Evolutionary conservation across 2,329 filamentous ascomycete genomes (phyloP), one percentile per base, ranked within the genome.

Genomic region (Fusarium austroafricanum): DNA sequence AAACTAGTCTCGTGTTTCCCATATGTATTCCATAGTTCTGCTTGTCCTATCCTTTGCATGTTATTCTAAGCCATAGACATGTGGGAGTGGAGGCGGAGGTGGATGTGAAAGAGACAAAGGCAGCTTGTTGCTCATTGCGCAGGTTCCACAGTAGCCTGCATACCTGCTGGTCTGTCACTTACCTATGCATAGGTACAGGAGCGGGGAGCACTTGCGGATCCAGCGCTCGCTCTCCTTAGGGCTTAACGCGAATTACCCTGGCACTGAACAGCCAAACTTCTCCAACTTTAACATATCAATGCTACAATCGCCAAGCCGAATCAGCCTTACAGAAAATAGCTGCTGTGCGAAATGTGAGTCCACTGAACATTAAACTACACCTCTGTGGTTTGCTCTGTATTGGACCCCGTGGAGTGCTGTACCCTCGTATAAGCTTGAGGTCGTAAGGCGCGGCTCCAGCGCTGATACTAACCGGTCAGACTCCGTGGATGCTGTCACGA

Each of bases 101-200:
- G 66, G 59, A 60, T 61, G 40, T 33, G 55, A 58, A 35, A 23
- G 21, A 29, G 35, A 55, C 53, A 65, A 52, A 51, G n/a, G 51
- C 52, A 52, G 54, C 65, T 61, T 65, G 63, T 57, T 58, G 31
- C 31, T 50, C 29, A 43, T 49, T 51, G 53, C 45, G 55, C 33
- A 37, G 39, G 52, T 51, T 45, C 20, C 51, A 44, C 66, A 42
- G 21, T 53, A 70, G 62, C 29, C 59, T 53, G 50, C 56, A 61
- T 56, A 39, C 21, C 31, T 53, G 29, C 21, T 42, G 51, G 35
- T 44, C 26, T 26, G 61, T 55, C 21, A 23, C 6, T 23, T 42
- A 45, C 43, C 39, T 26, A 44, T n/a, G n/a, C n/a, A n/a, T 40
- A 35, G 44, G 50, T 54, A 46, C 20, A 51, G 51, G 38, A 43